Evolutionary conservation across 2,329 filamentous ascomycete species (phyloP).

Genomic region (Xylariaceae sp.): DNA sequence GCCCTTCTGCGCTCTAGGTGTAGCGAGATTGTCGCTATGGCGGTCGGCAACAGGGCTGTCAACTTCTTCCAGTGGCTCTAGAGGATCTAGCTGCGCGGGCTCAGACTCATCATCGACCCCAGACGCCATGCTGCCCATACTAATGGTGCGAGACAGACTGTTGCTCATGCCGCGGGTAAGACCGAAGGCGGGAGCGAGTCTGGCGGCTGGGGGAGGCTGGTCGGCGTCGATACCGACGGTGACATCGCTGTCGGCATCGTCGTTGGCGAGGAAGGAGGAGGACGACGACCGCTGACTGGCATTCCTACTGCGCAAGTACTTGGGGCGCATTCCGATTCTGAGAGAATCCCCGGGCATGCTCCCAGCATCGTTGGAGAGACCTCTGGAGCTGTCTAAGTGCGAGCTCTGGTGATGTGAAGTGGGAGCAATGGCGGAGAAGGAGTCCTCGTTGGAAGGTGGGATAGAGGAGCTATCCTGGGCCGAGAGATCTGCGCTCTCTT

Average conservation of each 20-base stretch:
- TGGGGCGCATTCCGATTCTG: conserved; percentile 41
- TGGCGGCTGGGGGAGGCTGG: conserved; percentile 75
- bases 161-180: conserved; percentile 44
- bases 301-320: conserved; percentile 50
- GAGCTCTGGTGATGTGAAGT: conserved; percentile 26
- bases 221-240: conserved; percentile 63
- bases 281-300: conserved; percentile 53
- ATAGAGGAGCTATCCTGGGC: conserved; percentile 19
- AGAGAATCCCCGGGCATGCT: conserved; percentile 40
- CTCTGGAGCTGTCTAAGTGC: conserved; percentile 23
- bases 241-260: conserved; percentile 64
- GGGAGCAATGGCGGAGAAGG: conserved; percentile 16
- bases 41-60: conserved; percentile 28
- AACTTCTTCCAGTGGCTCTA: conserved; percentile 43
- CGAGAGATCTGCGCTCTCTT: conserved; percentile 10
- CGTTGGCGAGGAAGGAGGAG: conserved; percentile 51
- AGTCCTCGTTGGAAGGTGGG: conserved; percentile 25
- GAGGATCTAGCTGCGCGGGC: conserved; percentile 33
- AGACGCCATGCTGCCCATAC: conserved; percentile 83
- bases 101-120: conserved; percentile 54
- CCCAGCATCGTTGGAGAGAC: conserved; percentile 33
- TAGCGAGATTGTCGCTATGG: conserved; percentile 49
- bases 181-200: conserved; percentile 54
- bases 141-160: conserved; percentile 66
- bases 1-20: conserved; percentile 57